These are phyloP conservation scores for Pelagomonas calceolata DNA, from an alignment of 108 stramenopile genomes.

Conservation along the genomic window DNA sequence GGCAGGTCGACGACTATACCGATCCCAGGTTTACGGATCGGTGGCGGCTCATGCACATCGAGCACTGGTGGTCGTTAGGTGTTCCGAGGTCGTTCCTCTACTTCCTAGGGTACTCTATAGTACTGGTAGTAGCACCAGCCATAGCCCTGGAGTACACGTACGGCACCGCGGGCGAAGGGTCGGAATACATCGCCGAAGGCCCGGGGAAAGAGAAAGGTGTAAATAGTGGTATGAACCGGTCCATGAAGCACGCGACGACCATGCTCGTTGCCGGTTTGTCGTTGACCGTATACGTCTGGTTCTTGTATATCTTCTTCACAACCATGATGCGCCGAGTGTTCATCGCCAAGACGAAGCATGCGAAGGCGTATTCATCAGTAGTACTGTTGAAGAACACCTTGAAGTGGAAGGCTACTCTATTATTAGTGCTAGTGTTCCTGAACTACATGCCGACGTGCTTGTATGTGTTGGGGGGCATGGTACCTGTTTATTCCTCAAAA, in stretches of 20 bases:
- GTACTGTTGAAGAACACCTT: not conserved
- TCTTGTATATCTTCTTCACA: not conserved
- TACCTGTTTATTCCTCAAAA: not conserved
- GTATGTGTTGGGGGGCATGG: not conserved
- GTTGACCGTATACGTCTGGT: not conserved
- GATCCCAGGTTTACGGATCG: conserved; percentile 1
- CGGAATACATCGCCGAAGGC: too few relatives aligned
- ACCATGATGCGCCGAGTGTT: not conserved
- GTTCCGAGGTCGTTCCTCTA: not conserved
- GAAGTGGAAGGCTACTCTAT: not conserved
- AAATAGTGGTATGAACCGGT: too few relatives aligned
- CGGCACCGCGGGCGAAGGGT: not conserved
- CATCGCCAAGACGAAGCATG: not conserved
- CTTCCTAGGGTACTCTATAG: not conserved
- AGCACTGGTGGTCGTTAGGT: conserved; percentile 8
- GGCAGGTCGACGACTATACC: conserved; percentile 10
- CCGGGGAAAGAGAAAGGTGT: too few relatives aligned
- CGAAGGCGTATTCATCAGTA: not conserved
- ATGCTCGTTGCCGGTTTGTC: not conserved
- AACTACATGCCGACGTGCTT: not conserved
- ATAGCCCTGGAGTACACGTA: not conserved
- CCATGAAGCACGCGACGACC: not conserved
- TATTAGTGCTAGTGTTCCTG: not conserved
- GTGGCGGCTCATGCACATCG: conserved; percentile 1
- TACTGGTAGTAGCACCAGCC: not conserved